Base-by-base conservation (phyloP, 257 asterid species). In the Anisodus tanguticus region DNA sequence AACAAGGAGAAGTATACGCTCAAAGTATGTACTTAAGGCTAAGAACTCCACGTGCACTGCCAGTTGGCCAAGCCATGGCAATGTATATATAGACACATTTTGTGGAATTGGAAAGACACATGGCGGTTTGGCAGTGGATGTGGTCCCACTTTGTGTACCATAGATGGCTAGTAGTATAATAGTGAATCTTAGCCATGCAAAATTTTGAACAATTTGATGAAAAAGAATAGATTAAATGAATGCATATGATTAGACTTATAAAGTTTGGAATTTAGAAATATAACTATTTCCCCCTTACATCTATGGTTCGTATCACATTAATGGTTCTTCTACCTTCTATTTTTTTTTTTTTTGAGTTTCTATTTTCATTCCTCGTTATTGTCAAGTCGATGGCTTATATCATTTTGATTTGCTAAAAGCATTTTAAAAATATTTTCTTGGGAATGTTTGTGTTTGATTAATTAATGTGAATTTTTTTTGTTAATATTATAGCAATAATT, bases 111-210 rank as follows among this genome's bases (percentile, higher is more conserved):
- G 9, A 22, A 31, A 5, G 0, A 79, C 82, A 83, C 85, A 83
- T 87, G 88, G 71, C 80, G 37, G 51, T 17, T 19, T 59, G 31
- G 37, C 17, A 67, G 10, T 84, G 84, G 84, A 69, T 26, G 2
- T 0, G 85, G 35, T 45, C 76, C 81, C 76, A 54, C 86, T 17
- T 66, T 31, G n/a, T 3, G 12, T 16, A 10, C 16, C n/a, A 1
- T 64, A 13, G 26, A 22, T 22, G 63, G 59, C 26, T 3, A n/a
- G 19, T 15, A 72, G 1, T 51, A 49, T 60, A 43, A 81, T 85
- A 84, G 80, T 60, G 86, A 87, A 86, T 85, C 90, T 74, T 82
- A 82, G 88, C 93, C 93, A 88, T 90, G 95, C 92, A 89, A 90
- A 87, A 47, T 66, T 22, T 39, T 74, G 79, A 71, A 9, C 10